Evolutionary conservation across 2,329 filamentous ascomycete genomes (phyloP).

Genomic region (Phialemonium atrogriseum): DNA sequence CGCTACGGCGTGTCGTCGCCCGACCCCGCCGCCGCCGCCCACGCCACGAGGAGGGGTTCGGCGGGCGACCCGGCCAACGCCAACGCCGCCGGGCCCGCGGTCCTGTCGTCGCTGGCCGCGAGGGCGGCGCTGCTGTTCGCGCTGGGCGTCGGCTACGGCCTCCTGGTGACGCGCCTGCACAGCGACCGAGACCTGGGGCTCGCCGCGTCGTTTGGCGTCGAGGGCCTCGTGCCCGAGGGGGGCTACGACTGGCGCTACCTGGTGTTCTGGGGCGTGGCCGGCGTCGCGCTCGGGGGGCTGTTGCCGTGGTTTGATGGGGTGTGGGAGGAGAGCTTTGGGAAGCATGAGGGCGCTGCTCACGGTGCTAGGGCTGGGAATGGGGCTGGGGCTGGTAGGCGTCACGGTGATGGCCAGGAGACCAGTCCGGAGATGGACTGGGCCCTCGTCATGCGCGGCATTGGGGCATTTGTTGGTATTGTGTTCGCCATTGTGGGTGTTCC

Average conservation of each 20-base stretch:
- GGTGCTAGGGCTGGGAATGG: conserved; percentile 20
- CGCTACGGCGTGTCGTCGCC: too few relatives aligned
- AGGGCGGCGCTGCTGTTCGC: conserved; percentile 62
- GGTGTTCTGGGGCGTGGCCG: conserved; percentile 71
- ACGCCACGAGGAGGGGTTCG: too few relatives aligned
- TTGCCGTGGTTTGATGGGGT: conserved; percentile 77
- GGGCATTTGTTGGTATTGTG: conserved; percentile 52
- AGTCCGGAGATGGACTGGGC: conserved; percentile 64
- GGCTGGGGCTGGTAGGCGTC: conserved; percentile 11
- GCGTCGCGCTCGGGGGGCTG: conserved; percentile 68
- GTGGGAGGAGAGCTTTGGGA: conserved; percentile 52
- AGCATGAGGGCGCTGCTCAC: too few relatives aligned
- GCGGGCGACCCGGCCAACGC: conserved; percentile 14
- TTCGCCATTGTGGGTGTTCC: conserved; percentile 63
- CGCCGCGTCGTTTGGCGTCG: conserved; percentile 51
- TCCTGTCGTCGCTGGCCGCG: conserved; percentile 41
- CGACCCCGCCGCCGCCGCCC: conserved; percentile 4
- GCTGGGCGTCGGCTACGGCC: conserved; percentile 76
- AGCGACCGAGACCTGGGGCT: conserved; percentile 56
- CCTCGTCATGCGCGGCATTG: conserved; percentile 46
- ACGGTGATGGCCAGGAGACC: too few relatives aligned
- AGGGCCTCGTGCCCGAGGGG: too few relatives aligned
- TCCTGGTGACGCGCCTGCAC: conserved; percentile 73
- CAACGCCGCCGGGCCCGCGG: conserved; percentile 13
- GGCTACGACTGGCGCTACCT: conserved; percentile 58